Conservation (phyloP, 1,139 yeast genomes). For the Yamadazyma pseudoaaseri region DNA sequence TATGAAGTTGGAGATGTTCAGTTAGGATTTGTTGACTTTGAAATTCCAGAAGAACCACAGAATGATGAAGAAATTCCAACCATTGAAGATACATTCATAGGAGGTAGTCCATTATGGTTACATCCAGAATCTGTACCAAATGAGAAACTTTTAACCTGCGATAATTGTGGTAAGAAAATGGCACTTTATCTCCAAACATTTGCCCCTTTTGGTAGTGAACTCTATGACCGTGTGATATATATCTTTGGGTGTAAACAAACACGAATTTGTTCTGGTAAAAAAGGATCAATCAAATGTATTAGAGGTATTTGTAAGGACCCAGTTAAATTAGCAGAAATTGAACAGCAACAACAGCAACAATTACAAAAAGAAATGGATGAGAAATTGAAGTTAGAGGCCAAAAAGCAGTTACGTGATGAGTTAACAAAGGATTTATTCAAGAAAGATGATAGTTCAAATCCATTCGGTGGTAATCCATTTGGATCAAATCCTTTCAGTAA, state of each 20-base stretch:
- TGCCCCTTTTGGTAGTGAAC: slow-evolving; percentile 70
- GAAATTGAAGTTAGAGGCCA: slow-evolving; percentile 39
- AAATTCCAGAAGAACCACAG: slow-evolving; percentile 38
- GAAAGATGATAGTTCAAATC: slow-evolving; percentile 19
- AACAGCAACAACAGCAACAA: slow-evolving; percentile 35
- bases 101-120: slow-evolving; percentile 68
- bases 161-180: slow-evolving; percentile 60
- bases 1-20: slow-evolving; percentile 30
- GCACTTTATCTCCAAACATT: slow-evolving; percentile 74
- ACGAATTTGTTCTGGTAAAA: slow-evolving; percentile 56
- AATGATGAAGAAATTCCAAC: slow-evolving; percentile 31
- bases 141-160: slow-evolving; percentile 54
- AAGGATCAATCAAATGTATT: slow-evolving; percentile 70
- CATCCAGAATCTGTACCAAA: slow-evolving; percentile 57
- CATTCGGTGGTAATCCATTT: slow-evolving; percentile 35
- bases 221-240: slow-evolving; percentile 79
- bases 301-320: slow-evolving; percentile 72
- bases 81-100: slow-evolving; percentile 74
- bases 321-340: slow-evolving; percentile 37
- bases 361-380: slow-evolving; percentile 38
- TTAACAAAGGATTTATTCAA: slow-evolving; percentile 45
- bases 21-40: slow-evolving; percentile 66
- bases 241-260: slow-evolving; percentile 71
- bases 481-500: slow-evolving; percentile 34
- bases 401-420: slow-evolving; percentile 42